Evolutionary conservation across 352 stramenopile genomes (phyloP).

Genomic region (Phytophthora parvispora): DNA sequence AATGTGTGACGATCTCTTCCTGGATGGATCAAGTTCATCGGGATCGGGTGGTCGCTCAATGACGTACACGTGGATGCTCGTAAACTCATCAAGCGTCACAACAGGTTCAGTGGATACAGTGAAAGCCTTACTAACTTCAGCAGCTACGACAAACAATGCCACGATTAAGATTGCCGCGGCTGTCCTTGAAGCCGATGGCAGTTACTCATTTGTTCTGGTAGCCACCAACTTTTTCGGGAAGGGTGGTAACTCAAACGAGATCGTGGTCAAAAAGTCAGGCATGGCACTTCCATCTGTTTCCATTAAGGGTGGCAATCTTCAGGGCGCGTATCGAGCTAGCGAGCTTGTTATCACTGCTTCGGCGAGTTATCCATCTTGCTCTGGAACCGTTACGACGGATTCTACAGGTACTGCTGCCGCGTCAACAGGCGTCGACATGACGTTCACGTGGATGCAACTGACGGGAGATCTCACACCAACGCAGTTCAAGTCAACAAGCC

Average conservation of each 20-base stretch:
- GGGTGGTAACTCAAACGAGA: conserved; percentile 46
- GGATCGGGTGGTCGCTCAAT: conserved; percentile 68
- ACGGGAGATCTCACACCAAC: conserved; percentile 43
- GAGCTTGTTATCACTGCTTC: conserved; percentile 54
- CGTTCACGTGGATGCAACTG: conserved; percentile 63
- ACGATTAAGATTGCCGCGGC: conserved; percentile 43
- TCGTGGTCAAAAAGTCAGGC: conserved; percentile 57
- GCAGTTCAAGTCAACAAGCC: conserved; percentile 62
- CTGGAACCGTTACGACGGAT: conserved; percentile 22
- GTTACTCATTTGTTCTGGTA: conserved; percentile 57
- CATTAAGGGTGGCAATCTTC: conserved; percentile 54
- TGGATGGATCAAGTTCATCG: conserved; percentile 63
- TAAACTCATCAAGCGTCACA: conserved; percentile 22
- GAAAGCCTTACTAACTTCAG: conserved; percentile 31
- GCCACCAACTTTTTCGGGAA: conserved; percentile 65
- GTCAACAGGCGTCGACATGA: conserved; percentile 53
- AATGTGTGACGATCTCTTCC: conserved; percentile 65
- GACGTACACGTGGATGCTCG: conserved; percentile 62
- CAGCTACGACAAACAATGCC: conserved; percentile 42
- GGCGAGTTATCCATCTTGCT: conserved; percentile 58
- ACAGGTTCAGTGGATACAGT: conserved; percentile 28
- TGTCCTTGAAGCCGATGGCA: conserved; percentile 48
- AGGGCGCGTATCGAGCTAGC: conserved; percentile 49
- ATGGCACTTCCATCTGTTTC: conserved; percentile 66
- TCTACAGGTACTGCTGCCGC: conserved; percentile 7